phyloP scores from a whole-genome alignment of 2,329 filamentous ascomycete genomes.

The Metarhizium robertsii region DNA sequence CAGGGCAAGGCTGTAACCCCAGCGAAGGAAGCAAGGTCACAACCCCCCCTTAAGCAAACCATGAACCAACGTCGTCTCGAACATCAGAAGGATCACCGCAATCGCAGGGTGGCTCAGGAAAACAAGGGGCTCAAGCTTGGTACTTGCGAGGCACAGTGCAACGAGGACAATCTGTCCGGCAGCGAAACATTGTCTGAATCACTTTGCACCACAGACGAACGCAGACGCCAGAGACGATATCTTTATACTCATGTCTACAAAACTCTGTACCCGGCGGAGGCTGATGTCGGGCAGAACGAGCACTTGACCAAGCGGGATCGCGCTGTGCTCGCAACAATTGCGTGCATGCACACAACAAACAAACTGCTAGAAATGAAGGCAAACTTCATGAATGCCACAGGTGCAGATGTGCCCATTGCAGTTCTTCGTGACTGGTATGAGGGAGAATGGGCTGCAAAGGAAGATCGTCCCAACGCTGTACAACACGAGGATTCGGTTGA shows the following conservation, averaged over 20 bases:
- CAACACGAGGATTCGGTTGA: background rate
- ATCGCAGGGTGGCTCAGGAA: no score
- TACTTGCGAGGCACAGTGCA: background rate
- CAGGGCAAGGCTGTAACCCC: background rate
- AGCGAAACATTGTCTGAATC: constrained; percentile 18
- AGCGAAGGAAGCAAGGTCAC: no score
- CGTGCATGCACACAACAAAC: constrained; percentile 21
- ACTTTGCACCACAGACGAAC: constrained; percentile 10
- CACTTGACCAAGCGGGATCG: constrained; percentile 22
- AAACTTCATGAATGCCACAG: constrained; percentile 33
- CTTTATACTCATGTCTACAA: constrained; percentile 21
- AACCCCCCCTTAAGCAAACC: no score
- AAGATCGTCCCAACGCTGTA: background rate
- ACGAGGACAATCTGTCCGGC: constrained; percentile 13
- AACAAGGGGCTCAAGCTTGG: background rate
- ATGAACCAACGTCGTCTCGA: no score
- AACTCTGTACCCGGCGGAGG: constrained; percentile 19
- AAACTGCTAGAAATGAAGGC: constrained; percentile 34
- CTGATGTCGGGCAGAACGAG: constrained; percentile 13
- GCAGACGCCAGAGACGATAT: constrained; percentile 17
- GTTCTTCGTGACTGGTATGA: constrained; percentile 18
- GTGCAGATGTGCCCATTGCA: constrained; percentile 28
- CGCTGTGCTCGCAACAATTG: constrained; percentile 24
- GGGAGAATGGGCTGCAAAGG: background rate
- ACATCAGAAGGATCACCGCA: background rate